A percentile compares a stretch with the other conserved stretches of the same genome.
These are phyloP conservation scores for Conringia planisiliqua DNA, from an alignment of 345 rosid genomes.

Conservation along the genomic window DNA sequence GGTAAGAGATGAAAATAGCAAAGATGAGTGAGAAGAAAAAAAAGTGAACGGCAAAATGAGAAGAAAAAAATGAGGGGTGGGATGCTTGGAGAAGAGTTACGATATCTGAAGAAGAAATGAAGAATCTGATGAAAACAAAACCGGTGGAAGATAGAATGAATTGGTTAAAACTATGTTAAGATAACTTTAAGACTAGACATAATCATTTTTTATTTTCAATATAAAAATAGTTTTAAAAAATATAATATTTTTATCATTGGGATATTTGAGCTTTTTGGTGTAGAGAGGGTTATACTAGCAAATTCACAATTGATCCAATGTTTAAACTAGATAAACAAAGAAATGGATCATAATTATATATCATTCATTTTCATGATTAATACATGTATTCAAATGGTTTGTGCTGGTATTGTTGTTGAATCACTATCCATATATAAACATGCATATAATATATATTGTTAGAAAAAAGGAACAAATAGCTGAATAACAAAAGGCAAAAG, in stretches of 20 bases:
- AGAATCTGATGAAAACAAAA: no score
- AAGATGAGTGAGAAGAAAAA: neutral
- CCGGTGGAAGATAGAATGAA: neutral
- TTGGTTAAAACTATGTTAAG: neutral
- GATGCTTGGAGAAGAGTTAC: neutral
- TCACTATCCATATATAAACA: no score
- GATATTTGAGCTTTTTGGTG: neutral
- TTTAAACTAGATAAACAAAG: neutral
- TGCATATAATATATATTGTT: no score
- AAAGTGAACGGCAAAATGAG: neutral
- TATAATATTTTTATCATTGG: neutral
- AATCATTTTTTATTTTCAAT: neutral
- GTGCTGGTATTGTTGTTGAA: neutral
- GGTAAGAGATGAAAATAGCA: neutral
- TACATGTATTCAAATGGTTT: neutral
- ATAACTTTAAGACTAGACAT: neutral
- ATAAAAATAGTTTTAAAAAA: no score
- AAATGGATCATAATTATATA: neutral
- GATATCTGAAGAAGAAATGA: neutral
- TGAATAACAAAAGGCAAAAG: neutral
- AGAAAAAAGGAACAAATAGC: no score
- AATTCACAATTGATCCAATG: neutral
- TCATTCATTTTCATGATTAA: neutral
- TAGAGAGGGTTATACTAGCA: neutral
- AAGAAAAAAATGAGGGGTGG: neutral